Percentiles rank a stretch among this genome's conserved stretches.
phyloP scores from a whole-genome alignment of 2,329 filamentous ascomycete species.

The Paecilomyces dactylethromorphus region DNA sequence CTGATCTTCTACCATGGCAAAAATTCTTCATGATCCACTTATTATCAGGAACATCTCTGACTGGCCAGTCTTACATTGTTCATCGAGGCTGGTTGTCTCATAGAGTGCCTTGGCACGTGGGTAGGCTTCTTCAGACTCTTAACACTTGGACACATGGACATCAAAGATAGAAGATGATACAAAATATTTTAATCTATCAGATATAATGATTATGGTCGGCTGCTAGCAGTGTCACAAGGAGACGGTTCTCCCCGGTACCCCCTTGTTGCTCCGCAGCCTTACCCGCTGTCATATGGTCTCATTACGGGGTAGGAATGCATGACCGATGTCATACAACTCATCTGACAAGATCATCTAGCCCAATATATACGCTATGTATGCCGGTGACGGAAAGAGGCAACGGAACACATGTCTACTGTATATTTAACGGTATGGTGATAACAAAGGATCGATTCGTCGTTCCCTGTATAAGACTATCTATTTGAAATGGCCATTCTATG shows the following conservation, averaged over 20 bases:
- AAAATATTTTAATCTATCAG: neutral
- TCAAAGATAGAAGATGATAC: neutral
- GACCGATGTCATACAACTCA: neutral
- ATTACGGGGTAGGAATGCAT: neutral
- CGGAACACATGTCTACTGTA: neutral
- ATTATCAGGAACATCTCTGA: neutral
- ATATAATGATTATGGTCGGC: neutral
- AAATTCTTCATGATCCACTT: neutral
- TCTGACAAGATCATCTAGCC: neutral
- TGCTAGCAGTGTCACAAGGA: neutral
- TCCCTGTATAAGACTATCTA: neutral
- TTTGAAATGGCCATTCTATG: neutral
- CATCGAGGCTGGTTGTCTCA: neutral
- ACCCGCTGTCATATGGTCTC: neutral
- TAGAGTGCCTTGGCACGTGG: neutral
- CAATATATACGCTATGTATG: constrained; percentile 4
- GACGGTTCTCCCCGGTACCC: neutral
- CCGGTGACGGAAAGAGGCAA: neutral
- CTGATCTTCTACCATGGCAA: neutral
- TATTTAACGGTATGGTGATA: neutral
- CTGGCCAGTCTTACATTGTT: neutral
- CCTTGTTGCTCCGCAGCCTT: neutral
- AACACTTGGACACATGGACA: neutral
- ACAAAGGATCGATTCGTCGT: neutral
- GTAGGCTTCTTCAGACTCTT: neutral